phyloP scores from a whole-genome alignment of 2,329 filamentous ascomycete species.

The Venturia carpophila region DNA sequence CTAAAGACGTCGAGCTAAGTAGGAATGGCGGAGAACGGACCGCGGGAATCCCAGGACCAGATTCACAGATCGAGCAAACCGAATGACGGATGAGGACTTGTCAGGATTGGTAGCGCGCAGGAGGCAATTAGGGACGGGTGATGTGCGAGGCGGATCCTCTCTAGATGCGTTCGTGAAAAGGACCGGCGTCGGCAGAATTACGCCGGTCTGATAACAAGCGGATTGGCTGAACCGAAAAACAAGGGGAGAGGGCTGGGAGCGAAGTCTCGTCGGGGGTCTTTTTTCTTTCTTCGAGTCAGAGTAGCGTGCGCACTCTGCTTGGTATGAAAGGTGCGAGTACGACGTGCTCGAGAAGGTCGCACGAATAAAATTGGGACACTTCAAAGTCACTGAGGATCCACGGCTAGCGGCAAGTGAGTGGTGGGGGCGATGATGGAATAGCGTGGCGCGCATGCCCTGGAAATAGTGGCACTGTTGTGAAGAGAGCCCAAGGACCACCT shows the following conservation, averaged over 20 bases:
- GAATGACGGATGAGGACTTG: constrained; percentile 23
- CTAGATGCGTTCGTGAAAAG: constrained; percentile 26
- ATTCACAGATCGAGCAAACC: constrained; percentile 26
- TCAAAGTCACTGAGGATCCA: constrained; percentile 1
- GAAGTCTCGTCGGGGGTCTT: background rate
- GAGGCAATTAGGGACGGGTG: constrained; percentile 37
- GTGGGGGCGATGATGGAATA: constrained; percentile 24
- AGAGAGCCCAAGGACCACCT: constrained; percentile 4
- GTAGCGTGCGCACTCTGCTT: constrained; percentile 6
- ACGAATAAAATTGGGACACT: constrained; percentile 11
- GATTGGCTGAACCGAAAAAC: constrained; percentile 8
- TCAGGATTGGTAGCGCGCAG: constrained; percentile 33
- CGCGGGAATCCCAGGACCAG: constrained; percentile 21
- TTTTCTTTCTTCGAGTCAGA: constrained; percentile 13
- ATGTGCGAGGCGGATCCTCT: constrained; percentile 39
- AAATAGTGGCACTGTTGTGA: constrained; percentile 25
- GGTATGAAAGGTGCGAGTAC: constrained; percentile 7
- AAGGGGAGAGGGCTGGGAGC: constrained; percentile 16
- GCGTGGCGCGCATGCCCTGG: constrained; percentile 32
- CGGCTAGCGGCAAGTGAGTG: constrained; percentile 26
- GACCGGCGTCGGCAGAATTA: constrained; percentile 33
- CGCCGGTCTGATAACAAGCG: constrained; percentile 27
- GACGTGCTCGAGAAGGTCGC: constrained; percentile 1
- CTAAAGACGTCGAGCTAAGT: constrained; percentile 21
- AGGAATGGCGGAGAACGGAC: constrained; percentile 21